Conservation (phyloP, 257 asterid genomes). For the Rehmannia glutinosa region DNA sequence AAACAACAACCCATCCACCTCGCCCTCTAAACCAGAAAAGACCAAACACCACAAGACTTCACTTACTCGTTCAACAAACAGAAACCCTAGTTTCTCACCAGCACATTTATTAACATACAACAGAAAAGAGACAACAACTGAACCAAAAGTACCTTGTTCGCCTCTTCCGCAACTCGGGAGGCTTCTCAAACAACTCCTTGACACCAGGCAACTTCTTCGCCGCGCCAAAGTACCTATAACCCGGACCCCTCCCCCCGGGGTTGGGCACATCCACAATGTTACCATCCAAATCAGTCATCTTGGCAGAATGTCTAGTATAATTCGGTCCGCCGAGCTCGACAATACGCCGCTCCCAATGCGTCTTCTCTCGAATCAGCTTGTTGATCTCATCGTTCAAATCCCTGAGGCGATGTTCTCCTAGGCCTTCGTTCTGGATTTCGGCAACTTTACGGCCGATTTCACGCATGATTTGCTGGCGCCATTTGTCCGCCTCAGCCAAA, state of each 20-base stretch:
- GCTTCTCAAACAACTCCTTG: conserved; percentile 88
- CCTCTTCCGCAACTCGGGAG: conserved; percentile 89
- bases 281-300: conserved; percentile 98
- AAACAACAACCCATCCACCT: not conserved
- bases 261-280: conserved; percentile 95
- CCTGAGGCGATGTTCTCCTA: conserved; percentile 84
- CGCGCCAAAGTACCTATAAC: conserved; percentile 94
- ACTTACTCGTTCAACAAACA: not conserved
- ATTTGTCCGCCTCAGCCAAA: conserved; percentile 91
- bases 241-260: conserved; percentile 96
- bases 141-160: conserved; percentile 63
- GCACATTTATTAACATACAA: not conserved
- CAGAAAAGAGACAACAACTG: not conserved
- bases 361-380: conserved; percentile 82
- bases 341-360: conserved; percentile 91
- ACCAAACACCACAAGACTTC: not conserved
- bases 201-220: conserved; percentile 99
- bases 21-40: too few species aligned
- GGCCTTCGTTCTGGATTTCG: conserved; percentile 89
- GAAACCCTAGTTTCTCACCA: not conserved
- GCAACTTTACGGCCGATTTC: conserved; percentile 93
- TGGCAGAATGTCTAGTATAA: conserved; percentile 59
- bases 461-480: conserved; percentile 98
- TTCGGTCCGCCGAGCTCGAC: conserved; percentile 89
- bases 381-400: conserved; percentile 95